Evolutionary conservation across 2,329 filamentous ascomycete genomes (phyloP).

Genomic region (Pochonia chlamydosporia): DNA sequence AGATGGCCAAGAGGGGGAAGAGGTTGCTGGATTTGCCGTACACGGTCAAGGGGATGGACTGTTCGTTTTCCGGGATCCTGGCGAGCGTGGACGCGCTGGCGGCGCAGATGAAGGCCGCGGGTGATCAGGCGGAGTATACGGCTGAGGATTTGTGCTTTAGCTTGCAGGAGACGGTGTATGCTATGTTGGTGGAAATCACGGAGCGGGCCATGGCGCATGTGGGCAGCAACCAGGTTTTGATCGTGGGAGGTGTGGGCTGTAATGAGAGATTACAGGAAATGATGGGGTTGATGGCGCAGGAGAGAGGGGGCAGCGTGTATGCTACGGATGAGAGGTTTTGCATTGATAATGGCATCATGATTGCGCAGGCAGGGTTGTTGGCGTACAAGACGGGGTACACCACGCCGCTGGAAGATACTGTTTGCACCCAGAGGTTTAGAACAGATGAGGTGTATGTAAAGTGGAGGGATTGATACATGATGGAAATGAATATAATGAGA

Average conservation of each 20-base stretch:
- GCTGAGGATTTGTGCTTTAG: constrained; percentile 87
- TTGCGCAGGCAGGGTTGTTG: constrained; percentile 88
- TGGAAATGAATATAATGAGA: background rate
- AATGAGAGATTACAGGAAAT: constrained; percentile 94
- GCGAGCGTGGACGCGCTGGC: constrained; percentile 78
- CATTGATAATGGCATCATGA: constrained; percentile 99
- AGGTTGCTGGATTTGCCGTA: constrained; percentile 85
- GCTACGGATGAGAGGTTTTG: constrained; percentile 97
- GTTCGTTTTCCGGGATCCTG: constrained; percentile 89
- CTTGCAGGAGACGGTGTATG: constrained; percentile 89
- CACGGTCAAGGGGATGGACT: constrained; percentile 98
- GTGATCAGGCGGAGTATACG: constrained; percentile 60
- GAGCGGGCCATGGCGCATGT: constrained; percentile 98
- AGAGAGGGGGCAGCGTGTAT: constrained; percentile 84
- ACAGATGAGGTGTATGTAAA: constrained; percentile 77
- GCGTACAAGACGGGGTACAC: constrained; percentile 76
- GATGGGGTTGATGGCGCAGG: constrained; percentile 94
- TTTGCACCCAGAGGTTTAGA: constrained; percentile 77
- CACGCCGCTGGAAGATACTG: constrained; percentile 73
- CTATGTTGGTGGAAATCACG: constrained; percentile 98
- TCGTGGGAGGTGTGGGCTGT: constrained; percentile 93
- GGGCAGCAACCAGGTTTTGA: constrained; percentile 80
- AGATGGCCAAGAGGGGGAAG: constrained; percentile 71
- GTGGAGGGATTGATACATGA: constrained; percentile 57
- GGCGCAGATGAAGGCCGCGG: constrained; percentile 48